Base-by-base conservation (phyloP, 2,329 filamentous ascomycete species). In the Diaporthe humulicola region DNA sequence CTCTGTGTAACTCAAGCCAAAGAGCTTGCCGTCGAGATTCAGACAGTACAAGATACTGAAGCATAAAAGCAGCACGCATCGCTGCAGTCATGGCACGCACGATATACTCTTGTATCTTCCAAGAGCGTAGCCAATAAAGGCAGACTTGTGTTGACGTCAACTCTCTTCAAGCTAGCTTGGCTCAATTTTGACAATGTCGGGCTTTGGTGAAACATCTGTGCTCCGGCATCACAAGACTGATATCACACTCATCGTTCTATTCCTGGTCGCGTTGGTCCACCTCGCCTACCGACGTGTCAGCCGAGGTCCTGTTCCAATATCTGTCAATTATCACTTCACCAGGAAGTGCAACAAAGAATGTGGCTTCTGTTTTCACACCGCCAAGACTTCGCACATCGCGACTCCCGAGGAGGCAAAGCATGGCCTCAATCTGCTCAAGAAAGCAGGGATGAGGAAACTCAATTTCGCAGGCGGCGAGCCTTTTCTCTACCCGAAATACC, bases 291-390 rank as follows among this genome's bases (percentile, higher is more conserved):
- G 25, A 30, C 28, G 19, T 10, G 2, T 36, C 38, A 28, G 10
- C 36, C 17, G 28, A 15, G 42, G 38, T 3, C 67, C 67, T 30
- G 33, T 76, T 48, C 77, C 76, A 28, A 45, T 77, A 15, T 79
- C 76, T 3, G 74, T 79, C 66, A 78, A 77, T 70, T 78, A 77
- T 73, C 67, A 73, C 58, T 77, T 76, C 76, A 74, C 76, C 10
- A 77, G 76, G 17, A 50, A 33, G 10, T 77, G 75, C 70, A 78
- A 77, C 67, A 67, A 76, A 14, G 42, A 36, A 15, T 90, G 88
- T 78, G 86, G 84, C 12, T 90, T 90, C 81, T 91, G 88, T 80
- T 90, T 91, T 82, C 88, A 90, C 79, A 90, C 88, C 2, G 88
- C 85, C 9, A 89, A 83, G 48, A 84, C 84, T 1, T 88, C 86